A percentile compares a stretch with the other conserved stretches of the same genome.
Conservation (phyloP, 805 yeast genomes). For the Yarrowia yakushimensis region DNA sequence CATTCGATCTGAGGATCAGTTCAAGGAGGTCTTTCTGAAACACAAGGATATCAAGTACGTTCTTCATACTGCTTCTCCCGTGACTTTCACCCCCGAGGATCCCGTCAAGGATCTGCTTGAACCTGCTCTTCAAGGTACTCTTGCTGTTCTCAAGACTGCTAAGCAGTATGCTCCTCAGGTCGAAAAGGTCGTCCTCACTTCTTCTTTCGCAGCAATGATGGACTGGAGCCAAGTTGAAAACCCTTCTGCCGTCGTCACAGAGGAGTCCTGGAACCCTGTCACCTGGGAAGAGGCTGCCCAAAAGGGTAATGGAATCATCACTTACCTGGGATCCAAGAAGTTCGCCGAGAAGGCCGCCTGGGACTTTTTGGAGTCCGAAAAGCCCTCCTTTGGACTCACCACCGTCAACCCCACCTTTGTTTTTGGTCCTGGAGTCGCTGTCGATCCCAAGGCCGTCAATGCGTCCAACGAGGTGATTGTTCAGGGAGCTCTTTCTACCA, state of each 20-base stretch:
- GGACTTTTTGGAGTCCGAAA: slow-evolving; percentile 43
- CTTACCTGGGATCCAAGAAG: slow-evolving; percentile 46
- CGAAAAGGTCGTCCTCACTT: slow-evolving; percentile 46
- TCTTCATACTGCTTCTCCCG: slow-evolving; percentile 45
- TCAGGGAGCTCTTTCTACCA: not conserved
- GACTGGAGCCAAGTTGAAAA: slow-evolving; percentile 26
- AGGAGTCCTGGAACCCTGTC: slow-evolving; percentile 41
- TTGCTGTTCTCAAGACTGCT: slow-evolving; percentile 43
- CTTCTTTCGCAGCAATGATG: slow-evolving; percentile 50
- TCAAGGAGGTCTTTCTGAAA: slow-evolving; percentile 48
- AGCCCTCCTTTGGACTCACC: slow-evolving; percentile 31
- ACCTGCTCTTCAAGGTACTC: slow-evolving; percentile 50
- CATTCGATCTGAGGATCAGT: slow-evolving; percentile 37
- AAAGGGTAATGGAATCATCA: not conserved
- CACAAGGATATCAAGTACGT: slow-evolving; percentile 39
- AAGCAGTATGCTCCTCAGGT: slow-evolving; percentile 34
- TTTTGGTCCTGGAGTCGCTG: slow-evolving; percentile 35
- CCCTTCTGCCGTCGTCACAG: slow-evolving; percentile 33
- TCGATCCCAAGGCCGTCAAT: slow-evolving; percentile 35
- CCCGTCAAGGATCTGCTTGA: slow-evolving; percentile 43
- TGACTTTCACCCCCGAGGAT: slow-evolving; percentile 36
- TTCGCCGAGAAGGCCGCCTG: slow-evolving; percentile 58
- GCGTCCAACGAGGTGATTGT: slow-evolving; percentile 32
- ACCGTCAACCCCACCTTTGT: slow-evolving; percentile 37
- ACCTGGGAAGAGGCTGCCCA: slow-evolving; percentile 33